These are phyloP conservation scores for Solanum ossicruentum DNA, from an alignment of 257 asterid species.

Conservation along the genomic window DNA sequence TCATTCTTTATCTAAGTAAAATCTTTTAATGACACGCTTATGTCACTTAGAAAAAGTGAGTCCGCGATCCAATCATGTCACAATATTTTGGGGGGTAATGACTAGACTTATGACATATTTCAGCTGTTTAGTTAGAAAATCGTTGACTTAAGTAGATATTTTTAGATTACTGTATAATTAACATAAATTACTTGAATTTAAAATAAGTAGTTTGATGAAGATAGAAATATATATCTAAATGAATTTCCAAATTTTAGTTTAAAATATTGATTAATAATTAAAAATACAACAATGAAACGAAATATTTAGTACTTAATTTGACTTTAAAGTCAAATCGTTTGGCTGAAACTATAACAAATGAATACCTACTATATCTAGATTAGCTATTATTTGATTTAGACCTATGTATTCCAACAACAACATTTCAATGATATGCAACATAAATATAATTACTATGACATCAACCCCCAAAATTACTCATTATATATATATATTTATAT, in stretches of 20 bases:
- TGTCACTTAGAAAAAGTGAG: too few relatives aligned
- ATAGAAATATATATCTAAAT: not conserved
- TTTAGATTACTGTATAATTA: not conserved
- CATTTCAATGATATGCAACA: not conserved
- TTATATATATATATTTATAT: too few relatives aligned
- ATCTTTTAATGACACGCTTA: too few relatives aligned
- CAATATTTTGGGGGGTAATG: not conserved
- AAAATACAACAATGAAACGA: not conserved
- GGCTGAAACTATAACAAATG: not conserved
- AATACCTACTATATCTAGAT: not conserved
- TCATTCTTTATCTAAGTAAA: too few relatives aligned
- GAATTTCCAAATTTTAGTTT: not conserved
- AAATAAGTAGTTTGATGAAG: not conserved
- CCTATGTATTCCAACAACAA: not conserved
- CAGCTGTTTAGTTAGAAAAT: not conserved
- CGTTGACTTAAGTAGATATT: not conserved
- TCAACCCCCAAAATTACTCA: not conserved
- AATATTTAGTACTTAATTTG: not conserved
- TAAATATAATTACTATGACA: not conserved
- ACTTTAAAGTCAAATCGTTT: not conserved
- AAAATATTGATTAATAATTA: not conserved
- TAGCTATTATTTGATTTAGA: not conserved
- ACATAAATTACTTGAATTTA: not conserved
- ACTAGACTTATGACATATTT: not conserved
- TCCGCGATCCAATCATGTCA: not conserved